Percentiles rank a stretch among this genome's conserved stretches.
phyloP scores from a whole-genome alignment of 805 yeast species.

The Sungouiella blattae region DNA sequence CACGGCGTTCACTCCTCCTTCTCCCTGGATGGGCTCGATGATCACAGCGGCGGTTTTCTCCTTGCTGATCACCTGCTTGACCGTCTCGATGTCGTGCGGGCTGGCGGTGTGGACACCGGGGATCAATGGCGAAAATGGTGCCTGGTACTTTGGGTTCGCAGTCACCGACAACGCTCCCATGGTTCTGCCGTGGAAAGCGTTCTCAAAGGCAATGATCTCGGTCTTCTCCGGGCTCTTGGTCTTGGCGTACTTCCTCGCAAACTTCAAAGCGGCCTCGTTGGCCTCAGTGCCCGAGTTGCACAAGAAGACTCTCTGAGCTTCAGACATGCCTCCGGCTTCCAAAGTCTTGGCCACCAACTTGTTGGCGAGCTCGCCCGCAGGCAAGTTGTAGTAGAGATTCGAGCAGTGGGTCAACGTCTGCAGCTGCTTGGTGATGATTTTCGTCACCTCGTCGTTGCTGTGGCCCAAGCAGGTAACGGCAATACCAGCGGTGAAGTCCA shows the following conservation, averaged over 20 bases:
- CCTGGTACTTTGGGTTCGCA: constrained; percentile 88
- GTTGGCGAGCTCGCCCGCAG: constrained; percentile 76
- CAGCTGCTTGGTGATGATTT: constrained; percentile 71
- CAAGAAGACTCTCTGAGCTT: constrained; percentile 70
- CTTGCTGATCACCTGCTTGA: constrained; percentile 48
- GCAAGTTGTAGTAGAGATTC: constrained; percentile 78
- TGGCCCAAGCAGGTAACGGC: constrained; percentile 97
- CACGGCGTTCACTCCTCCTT: constrained; percentile 85
- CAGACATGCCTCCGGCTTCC: constrained; percentile 71
- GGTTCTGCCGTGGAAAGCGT: constrained; percentile 93
- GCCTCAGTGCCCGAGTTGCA: constrained; percentile 62
- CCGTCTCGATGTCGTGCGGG: constrained; percentile 57
- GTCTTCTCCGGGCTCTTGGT: constrained; percentile 49
- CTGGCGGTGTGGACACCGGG: constrained; percentile 79
- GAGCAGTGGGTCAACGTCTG: constrained; percentile 74
- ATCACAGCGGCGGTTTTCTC: constrained; percentile 85
- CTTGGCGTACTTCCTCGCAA: constrained; percentile 77
- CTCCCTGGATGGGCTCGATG: constrained; percentile 97
- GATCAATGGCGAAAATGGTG: constrained; percentile 86
- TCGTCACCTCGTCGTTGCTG: constrained; percentile 67
- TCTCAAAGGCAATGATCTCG: constrained; percentile 82
- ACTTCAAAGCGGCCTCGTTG: constrained; percentile 57
- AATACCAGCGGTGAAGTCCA: constrained; percentile 94
- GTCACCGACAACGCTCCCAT: constrained; percentile 93
- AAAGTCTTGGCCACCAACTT: constrained; percentile 67